Conservation (phyloP, 768 basidiomycete genomes). For the Mycena rebaudengoi region DNA sequence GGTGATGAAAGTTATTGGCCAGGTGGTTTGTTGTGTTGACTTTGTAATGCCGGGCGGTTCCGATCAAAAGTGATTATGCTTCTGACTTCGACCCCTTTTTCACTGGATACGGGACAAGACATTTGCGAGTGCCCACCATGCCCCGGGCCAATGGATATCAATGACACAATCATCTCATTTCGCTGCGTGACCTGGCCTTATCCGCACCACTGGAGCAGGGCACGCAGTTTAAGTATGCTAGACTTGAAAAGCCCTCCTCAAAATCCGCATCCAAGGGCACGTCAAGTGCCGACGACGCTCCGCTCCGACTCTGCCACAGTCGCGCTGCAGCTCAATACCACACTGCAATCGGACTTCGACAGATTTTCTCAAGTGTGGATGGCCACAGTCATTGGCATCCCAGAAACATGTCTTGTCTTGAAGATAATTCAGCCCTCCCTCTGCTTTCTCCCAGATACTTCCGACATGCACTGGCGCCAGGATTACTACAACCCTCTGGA, state of each 20-base stretch:
- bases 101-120: too few species aligned
- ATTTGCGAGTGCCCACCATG: too few species aligned
- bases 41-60: neutral
- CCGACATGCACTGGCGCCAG: too few species aligned
- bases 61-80: neutral
- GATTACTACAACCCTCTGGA: too few species aligned
- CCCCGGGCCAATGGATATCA: too few species aligned
- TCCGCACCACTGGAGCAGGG: constrained; percentile 1
- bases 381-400: neutral
- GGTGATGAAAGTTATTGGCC: constrained; percentile 5
- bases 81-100: too few species aligned
- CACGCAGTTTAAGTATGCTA: constrained; percentile 6
- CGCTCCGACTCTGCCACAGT: too few species aligned
- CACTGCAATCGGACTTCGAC: neutral
- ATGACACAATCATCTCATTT: neutral
- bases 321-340: neutral
- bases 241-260: constrained; percentile 4
- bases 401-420: neutral
- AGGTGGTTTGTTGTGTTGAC: neutral
- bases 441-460: neutral
- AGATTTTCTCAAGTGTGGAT: neutral
- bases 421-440: neutral
- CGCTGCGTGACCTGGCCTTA: constrained; percentile 5
- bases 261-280: constrained; percentile 2
- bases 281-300: neutral